phyloP scores from a whole-genome alignment of 2,329 filamentous ascomycete genomes.

The Colletotrichum sublineola region DNA sequence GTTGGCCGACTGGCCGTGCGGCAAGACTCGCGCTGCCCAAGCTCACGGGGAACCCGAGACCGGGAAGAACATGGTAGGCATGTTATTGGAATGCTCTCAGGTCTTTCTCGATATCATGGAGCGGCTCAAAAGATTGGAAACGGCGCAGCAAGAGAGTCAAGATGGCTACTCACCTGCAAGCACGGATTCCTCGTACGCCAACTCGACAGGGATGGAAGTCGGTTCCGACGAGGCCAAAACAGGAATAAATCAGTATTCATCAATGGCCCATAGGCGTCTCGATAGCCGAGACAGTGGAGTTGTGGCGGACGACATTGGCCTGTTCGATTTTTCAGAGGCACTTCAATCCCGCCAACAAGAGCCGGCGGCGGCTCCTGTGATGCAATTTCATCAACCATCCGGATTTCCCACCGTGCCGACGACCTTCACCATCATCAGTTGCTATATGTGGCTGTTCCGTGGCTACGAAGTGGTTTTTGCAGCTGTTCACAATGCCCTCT shows the following conservation, averaged over 20 bases:
- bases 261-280: not conserved
- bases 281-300: not conserved
- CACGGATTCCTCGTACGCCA: constrained; percentile 2
- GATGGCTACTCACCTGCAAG: not conserved
- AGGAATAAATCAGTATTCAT: no score
- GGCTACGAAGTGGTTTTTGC: constrained; percentile 18
- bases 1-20: constrained; percentile 4
- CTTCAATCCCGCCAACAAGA: not conserved
- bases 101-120: not conserved
- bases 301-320: not conserved
- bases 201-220: constrained; percentile 3
- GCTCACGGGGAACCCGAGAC: not conserved
- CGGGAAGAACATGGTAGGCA: constrained; percentile 10
- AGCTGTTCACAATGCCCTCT: constrained; percentile 1
- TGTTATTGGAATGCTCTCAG: constrained; percentile 9
- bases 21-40: not conserved
- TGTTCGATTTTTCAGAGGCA: not conserved
- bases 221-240: not conserved
- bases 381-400: not conserved
- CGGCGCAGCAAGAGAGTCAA: not conserved
- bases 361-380: not conserved
- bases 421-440: constrained; percentile 19
- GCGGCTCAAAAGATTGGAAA: not conserved
- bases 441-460: constrained; percentile 17
- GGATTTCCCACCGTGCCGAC: constrained; percentile 3